Base-by-base conservation (phyloP, 148 eudicot species). In the Limonium bicolor region DNA sequence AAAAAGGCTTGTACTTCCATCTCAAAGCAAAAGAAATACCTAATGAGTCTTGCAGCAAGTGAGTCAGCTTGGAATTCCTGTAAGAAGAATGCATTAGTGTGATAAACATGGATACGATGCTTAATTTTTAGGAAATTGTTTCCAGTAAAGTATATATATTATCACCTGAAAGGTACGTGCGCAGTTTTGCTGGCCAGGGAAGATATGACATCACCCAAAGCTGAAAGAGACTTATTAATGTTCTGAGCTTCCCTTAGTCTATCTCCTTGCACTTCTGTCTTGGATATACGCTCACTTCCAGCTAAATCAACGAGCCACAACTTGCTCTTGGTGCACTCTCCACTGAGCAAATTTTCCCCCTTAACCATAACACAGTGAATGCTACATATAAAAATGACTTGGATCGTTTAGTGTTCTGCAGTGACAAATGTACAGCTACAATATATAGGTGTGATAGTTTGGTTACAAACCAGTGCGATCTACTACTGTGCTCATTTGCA, bases 1-100 rank as follows among this genome's bases (percentile, higher is more conserved):
- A n/a, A n/a, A n/a, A n/a, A n/a, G n/a, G n/a, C n/a, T n/a, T n/a
- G n/a, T n/a, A n/a, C n/a, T n/a, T n/a, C n/a, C n/a, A n/a, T n/a
- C n/a, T n/a, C n/a, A n/a, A n/a, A n/a, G n/a, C n/a, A n/a, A 37
- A 41, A 17, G 23, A 40, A 55, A 48, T 83, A 88, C 97, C 97
- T 71, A 90, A 61, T 31, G 97, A 90, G 65, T 84, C 95, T 59
- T 90, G 97, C 54, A 90, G 95, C 66, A 90, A 59, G 63, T 90
- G 95, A 20, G 97, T 90, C 50, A 90, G 97, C 76, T 84, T 90
- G 29, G 95, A 90, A 61, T 90, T 90, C 77, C 97, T 84, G 69
- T 62, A 59, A 44, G 16, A 32, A 20, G 36, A 55, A 56, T 32
- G 44, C 0, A n/a, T 34, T 2, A 55, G 3, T 5, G 34, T n/a